phyloP scores from a whole-genome alignment of 768 basidiomycete species.

The Lentinula raphanica region DNA sequence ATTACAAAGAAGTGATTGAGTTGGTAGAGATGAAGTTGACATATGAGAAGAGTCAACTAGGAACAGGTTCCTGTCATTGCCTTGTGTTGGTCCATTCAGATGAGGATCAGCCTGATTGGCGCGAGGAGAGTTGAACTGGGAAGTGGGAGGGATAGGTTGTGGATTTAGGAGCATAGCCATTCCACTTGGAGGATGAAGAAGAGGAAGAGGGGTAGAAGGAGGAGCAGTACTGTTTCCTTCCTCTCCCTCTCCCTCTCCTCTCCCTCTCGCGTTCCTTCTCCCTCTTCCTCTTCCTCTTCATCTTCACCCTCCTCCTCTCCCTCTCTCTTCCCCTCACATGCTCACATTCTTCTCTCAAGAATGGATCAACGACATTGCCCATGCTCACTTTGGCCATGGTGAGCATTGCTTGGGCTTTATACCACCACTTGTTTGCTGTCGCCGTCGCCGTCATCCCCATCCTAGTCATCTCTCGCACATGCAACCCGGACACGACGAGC shows the following conservation, averaged over 20 bases:
- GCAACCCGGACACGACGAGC: too few relatives aligned
- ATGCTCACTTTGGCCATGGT: conserved; percentile 40
- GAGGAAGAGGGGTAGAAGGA: neutral
- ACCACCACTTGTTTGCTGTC: conserved; percentile 73
- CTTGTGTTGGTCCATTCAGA: neutral
- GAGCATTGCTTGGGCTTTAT: conserved; percentile 62
- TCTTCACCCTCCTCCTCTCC: conserved; percentile 65
- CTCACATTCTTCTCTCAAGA: conserved; percentile 78
- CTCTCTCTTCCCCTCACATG: conserved; percentile 78
- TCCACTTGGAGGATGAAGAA: neutral
- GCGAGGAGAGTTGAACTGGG: too few relatives aligned
- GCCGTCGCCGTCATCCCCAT: too few relatives aligned
- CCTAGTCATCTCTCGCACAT: too few relatives aligned
- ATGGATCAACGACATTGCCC: conserved; percentile 62
- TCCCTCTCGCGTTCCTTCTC: conserved; percentile 56
- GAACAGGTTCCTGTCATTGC: conserved; percentile 3
- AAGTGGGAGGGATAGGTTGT: too few relatives aligned
- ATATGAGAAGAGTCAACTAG: too few relatives aligned
- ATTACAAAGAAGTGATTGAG: neutral
- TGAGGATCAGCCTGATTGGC: neutral
- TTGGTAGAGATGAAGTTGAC: conserved; percentile 1
- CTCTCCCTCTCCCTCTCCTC: conserved; percentile 46
- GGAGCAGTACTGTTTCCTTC: too few relatives aligned
- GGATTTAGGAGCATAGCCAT: conserved; percentile 7
- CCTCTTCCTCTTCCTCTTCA: conserved; percentile 52